Evolutionary conservation across 768 basidiomycete genomes (phyloP).

Genomic region (Antrodiella citrinella): DNA sequence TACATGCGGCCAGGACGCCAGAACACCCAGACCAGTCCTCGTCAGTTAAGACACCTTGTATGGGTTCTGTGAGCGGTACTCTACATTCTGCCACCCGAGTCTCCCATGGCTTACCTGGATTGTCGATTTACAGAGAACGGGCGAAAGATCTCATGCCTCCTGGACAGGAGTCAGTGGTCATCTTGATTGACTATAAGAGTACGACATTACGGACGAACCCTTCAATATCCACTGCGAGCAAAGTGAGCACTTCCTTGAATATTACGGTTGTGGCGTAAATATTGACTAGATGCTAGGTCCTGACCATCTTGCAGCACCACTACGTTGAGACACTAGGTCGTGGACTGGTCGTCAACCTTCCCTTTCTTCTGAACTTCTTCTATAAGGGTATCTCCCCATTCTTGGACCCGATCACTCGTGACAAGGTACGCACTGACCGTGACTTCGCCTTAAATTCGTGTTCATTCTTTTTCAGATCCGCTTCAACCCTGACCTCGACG

Average conservation of each 20-base stretch:
- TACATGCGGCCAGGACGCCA: conserved; percentile 87
- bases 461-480: conserved; percentile 48
- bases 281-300: too few relatives aligned
- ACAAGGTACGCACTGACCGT: conserved; percentile 67
- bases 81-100: neutral
- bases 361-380: conserved; percentile 64
- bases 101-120: neutral
- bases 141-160: conserved; percentile 86
- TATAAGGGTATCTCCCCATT: conserved; percentile 82
- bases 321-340: conserved; percentile 86
- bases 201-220: conserved; percentile 80
- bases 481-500: conserved; percentile 77
- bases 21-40: conserved; percentile 69
- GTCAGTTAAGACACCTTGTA: conserved; percentile 80
- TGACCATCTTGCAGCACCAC: conserved; percentile 79
- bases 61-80: conserved; percentile 66
- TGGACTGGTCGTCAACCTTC: conserved; percentile 77
- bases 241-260: conserved; percentile 30
- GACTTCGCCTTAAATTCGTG: neutral
- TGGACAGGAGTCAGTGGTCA: conserved; percentile 74
- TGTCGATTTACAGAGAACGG: conserved; percentile 55
- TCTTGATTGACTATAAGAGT: conserved; percentile 80
- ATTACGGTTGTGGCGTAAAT: neutral
- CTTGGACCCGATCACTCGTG: conserved; percentile 80
- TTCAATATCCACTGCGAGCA: conserved; percentile 70